Base-by-base conservation (phyloP, 306 rosid species). In the Rubus parviflorus region DNA sequence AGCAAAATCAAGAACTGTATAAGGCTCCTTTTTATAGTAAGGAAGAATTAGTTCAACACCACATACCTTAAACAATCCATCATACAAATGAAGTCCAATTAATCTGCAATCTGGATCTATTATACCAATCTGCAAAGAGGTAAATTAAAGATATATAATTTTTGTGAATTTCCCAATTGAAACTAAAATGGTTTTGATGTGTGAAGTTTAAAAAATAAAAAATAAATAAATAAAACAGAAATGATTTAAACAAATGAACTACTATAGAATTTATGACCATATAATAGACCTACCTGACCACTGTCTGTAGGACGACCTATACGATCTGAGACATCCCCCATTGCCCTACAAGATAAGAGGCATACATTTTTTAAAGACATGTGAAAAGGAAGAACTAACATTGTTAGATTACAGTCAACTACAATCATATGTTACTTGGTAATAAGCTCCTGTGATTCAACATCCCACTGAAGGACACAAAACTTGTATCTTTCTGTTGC, bases 321-420 rank as follows among this genome's bases (percentile, higher is more conserved):
- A 70, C 99, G 97, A 80, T 95, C 99, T 25, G 99, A 95, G 81
- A 95, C 98, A 74, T 95, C 99, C 75, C 99, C 99, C 98, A 95
- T 95, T 45, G 99, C 92, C 85, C 99, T 95, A 77, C 62, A 86
- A 15, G 64, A 37, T 58, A 19, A 19, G 67, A 20, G 23, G 38
- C 51, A 75, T n/a, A 57, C 75, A 45, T 70, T 74, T 77, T 46
- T 73, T 8, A 75, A 60, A 6, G 73, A 45, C 48, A 47, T 40
- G 38, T 56, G 43, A 65, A 15, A 23, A 12, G 65, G 67, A 13
- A 53, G 3, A 75, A 43, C 49, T 35, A 23, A 14, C 17, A 42
- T 5, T 35, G 13, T 43, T 56, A 70, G 4, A 63, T 49, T 15
- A 47, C 20, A 35, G 23, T 58, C 17, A 22, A 14, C 61, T 15